Evolutionary conservation across 2,329 filamentous ascomycete species (phyloP), one percentile per base, ranked within the genome.

Genomic region (Colletotrichum musae): DNA sequence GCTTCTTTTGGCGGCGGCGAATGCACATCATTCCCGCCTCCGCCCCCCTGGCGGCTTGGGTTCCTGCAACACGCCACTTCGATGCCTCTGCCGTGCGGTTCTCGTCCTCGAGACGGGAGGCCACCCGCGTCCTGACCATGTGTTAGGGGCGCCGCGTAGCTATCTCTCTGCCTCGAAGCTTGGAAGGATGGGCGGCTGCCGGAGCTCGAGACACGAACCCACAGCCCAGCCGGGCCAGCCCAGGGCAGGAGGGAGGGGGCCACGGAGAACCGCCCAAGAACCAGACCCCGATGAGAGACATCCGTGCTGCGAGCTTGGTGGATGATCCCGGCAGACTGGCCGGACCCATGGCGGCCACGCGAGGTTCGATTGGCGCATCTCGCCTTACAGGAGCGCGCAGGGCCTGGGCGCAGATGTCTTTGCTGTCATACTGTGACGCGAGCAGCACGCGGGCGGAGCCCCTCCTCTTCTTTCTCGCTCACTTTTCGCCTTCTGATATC

Each of bases 331-430:
- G 67, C 39, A 70, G 57, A 68, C 51, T 57, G 63, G 52, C 67
- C 52, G 62, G 24, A 50, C 64, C 63, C 52, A 70, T 68, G 53
- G 58, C 39, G 28, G 16, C 64, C 63, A 62, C 28, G 52, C 64
- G 64, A 63, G 39, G 58, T 68, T 70, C 64, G 41, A 68, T 70
- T 70, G 68, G 68, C 64, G 64, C 57, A 70, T 70, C 68, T 70
- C 28, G 51, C 64, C 62, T 60, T 41, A 51, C 61, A 69, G 66
- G 13, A 60, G 36, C 45, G 43, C 54, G 56, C 66, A 66, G 56
- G 48, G 66, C 56, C 43, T 52, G 62, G 51, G 66, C 68, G 64
- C 64, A 69, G 68, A 57, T 57, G 48, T 65, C 65, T 65, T 71
- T 60, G 69, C 47, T 71, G 69, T 64, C 65, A 61, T 65, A 70